Percentiles rank a stretch among this genome's conserved stretches.
Evolutionary conservation across 1,284 basidiomycete species (phyloP).

Genomic region (Fomitopsis betulina): DNA sequence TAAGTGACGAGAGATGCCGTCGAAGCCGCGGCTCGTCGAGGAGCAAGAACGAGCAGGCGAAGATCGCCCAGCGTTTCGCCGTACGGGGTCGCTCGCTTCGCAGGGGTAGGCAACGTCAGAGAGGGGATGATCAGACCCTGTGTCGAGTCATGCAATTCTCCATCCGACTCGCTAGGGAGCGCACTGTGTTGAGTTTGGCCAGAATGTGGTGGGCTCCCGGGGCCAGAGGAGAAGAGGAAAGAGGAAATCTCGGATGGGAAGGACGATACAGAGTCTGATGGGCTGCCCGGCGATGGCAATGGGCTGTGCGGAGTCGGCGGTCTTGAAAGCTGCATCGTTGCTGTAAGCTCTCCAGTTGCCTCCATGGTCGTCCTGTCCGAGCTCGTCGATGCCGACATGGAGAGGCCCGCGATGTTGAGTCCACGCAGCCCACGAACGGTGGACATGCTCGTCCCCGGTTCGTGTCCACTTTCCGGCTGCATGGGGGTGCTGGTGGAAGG

Average conservation of each 20-base stretch:
- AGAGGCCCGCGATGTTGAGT: conserved; percentile 18
- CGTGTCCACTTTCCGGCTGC: background rate
- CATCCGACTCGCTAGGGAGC: conserved; percentile 31
- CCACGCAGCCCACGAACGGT: conserved; percentile 36
- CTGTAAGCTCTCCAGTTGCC: background rate
- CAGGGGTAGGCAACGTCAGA: conserved; percentile 53
- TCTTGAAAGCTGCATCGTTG: conserved; percentile 14
- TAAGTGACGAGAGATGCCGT: conserved; percentile 28
- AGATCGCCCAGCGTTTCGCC: conserved; percentile 63
- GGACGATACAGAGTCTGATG: conserved; percentile 60
- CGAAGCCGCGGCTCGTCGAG: conserved; percentile 29
- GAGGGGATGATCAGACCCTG: conserved; percentile 66
- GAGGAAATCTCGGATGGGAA: conserved; percentile 63
- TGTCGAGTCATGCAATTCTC: conserved; percentile 32
- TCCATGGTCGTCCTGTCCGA: conserved; percentile 1
- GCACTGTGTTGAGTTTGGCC: conserved; percentile 16
- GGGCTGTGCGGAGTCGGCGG: conserved; percentile 45
- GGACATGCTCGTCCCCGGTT: conserved; percentile 33
- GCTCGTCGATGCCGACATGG: background rate
- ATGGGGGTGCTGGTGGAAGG: background rate
- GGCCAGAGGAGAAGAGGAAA: conserved; percentile 70
- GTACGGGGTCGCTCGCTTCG: conserved; percentile 54
- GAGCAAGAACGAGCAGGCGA: conserved; percentile 48
- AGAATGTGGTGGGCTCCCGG: conserved; percentile 49
- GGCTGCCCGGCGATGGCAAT: conserved; percentile 52